A percentile compares a stretch with the other conserved stretches of the same genome.
These are phyloP conservation scores for Fusarium sp. DNA, from an alignment of 2,329 filamentous ascomycete genomes.

Conservation along the genomic window DNA sequence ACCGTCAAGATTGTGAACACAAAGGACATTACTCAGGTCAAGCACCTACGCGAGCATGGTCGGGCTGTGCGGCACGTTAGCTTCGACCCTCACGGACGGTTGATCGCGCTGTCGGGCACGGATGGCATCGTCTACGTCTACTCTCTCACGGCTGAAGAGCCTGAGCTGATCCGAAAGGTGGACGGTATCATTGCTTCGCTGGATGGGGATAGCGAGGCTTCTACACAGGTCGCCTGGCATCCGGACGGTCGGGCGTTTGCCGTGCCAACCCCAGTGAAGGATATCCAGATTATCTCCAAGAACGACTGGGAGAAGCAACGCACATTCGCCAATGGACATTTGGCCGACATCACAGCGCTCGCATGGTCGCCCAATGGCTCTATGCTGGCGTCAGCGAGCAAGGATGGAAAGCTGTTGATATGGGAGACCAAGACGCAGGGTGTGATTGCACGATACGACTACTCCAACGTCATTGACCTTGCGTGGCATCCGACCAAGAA, in stretches of 20 bases:
- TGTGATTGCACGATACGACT: constrained; percentile 81
- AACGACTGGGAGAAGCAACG: constrained; percentile 91
- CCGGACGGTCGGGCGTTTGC: constrained; percentile 94
- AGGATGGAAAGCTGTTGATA: constrained; percentile 77
- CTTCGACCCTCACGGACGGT: constrained; percentile 84
- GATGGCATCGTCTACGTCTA: constrained; percentile 94
- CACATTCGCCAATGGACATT: constrained; percentile 82
- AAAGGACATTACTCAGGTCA: constrained; percentile 79
- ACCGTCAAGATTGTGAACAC: constrained; percentile 90
- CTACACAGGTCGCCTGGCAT: constrained; percentile 86
- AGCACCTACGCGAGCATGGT: constrained; percentile 83
- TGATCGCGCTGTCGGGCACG: constrained; percentile 84
- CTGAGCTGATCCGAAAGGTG: constrained; percentile 83
- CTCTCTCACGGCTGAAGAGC: constrained; percentile 80
- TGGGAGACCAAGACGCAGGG: constrained; percentile 94
- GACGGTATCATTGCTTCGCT: constrained; percentile 86
- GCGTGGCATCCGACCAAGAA: constrained; percentile 94
- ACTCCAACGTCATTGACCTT: constrained; percentile 85
- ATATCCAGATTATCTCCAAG: constrained; percentile 88
- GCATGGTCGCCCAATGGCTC: constrained; percentile 97
- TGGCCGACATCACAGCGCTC: constrained; percentile 85
- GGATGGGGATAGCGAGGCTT: constrained; percentile 79
- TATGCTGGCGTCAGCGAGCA: constrained; percentile 78
- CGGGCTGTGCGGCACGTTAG: constrained; percentile 92
- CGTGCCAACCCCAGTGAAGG: constrained; percentile 81